Base-by-base conservation (phyloP, 2,329 filamentous ascomycete genomes). In the Phyllosticta citrichinensis region DNA sequence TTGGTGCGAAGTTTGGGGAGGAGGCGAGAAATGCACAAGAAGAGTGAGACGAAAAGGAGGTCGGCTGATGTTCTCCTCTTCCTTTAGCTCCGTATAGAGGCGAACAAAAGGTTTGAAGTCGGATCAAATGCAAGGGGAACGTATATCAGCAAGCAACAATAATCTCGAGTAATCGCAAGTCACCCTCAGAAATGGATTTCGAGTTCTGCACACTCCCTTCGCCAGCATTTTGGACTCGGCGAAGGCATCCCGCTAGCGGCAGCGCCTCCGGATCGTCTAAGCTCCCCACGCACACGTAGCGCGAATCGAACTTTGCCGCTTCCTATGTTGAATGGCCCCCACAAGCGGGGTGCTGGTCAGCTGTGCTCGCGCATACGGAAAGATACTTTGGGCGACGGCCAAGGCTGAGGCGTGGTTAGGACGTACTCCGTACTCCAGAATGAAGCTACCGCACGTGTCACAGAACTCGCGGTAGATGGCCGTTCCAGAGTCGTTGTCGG, bases 231-330 rank as follows among this genome's bases (percentile, higher is more conserved):
- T 14, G 73, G 93, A 91, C 63, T 88, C 84, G 8, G n/a, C n/a
- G n/a, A n/a, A n/a, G n/a, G n/a, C n/a, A n/a, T n/a, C 88, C 89
- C 68, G 85, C 70, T 8, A 68, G 69, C 35, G 68, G 66, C 20
- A 71, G 62, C 9, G 64, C 64, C 11, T 65, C 61, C 0, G 66
- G 63, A 20, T 70, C 66, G 55, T 70, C 69, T 5, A 71, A 61
- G 3, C 63, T 66, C 1, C 69, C 69, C 1, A 67, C 61, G 8
- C 60, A 51, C 35, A 71, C 64, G 47, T 67, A 68, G 6, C 68
- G 64, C 50, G 67, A 71, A 24, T 64, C 51, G 4, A 59, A 53
- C 55, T 70, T 68, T 1, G 64, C 65, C 52, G 62, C 59, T 60
- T 71, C 69, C 58, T 60, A 17, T 5, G 11, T 40, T 1, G 1